Base-by-base conservation (phyloP, 305 asterid species). In the Salvia sclarea region DNA sequence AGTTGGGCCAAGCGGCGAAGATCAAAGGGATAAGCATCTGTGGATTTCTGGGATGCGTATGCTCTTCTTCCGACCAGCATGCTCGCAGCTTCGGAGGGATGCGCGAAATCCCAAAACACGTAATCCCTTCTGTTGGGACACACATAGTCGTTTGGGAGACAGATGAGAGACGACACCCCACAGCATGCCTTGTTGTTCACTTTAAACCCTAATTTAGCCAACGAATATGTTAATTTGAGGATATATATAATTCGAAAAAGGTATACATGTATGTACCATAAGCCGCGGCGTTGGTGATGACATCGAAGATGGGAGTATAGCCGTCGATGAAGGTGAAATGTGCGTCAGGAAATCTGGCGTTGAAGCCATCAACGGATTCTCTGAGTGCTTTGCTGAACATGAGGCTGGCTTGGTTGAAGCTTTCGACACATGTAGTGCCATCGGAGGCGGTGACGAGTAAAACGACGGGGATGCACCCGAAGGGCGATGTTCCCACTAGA, bases 131-230 rank as follows among this genome's bases (percentile, higher is more conserved):
- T 79, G 38, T 86, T 83, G 1, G 6, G 71, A 74, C 97, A 90
- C 3, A 37, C 9, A 2, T 0, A 7, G n/a, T 37, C 43, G 43
- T 37, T 9, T 9, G 94, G 97, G 17, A 83, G 81, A 56, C 96
- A 90, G 7, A 91, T 82, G 6, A 90, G 73, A 37, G 82, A 37
- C 43, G 13, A 9, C 9, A 88, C 88, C 0, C 96, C 96, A 12
- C 94, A 88, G 37, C 96, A 88, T 41, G 91, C 93, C 0, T 80
- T 79, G n/a, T 89, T 86, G 1, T 86, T 85, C 56, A 89, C 92
- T 0, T 40, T 74, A 9, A 89, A 83, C 62, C 94, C 96, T 86
- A 6, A 16, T 3, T 3, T 3, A 30, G 6, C 35, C 3, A 30
- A 30, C 3, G 6, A 4, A 30, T 30, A 30, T 30, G 6, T 30